Conservation (phyloP, 495 filamentous ascomycete species). For the Penicillium coffeae region DNA sequence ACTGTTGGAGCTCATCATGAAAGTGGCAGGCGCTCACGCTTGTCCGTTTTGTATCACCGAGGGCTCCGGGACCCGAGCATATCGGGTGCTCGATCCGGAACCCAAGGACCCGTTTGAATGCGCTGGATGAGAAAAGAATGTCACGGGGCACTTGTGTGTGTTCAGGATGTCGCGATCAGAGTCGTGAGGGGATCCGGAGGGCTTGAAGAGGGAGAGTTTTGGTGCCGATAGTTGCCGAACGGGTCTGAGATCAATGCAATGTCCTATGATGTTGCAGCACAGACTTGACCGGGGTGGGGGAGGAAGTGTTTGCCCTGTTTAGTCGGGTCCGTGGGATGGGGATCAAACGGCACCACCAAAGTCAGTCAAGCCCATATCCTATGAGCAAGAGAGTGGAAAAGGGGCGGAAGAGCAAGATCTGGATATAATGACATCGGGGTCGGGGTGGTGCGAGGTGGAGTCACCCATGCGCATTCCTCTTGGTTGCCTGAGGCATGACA, state of each 20-base stretch:
- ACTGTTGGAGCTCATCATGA: constrained; percentile 37
- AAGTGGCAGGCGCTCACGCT: constrained; percentile 34
- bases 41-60: constrained; percentile 42
- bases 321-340: constrained; percentile 18
- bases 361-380: constrained; percentile 14
- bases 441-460: constrained; percentile 29
- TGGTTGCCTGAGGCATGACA: constrained; percentile 26
- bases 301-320: constrained; percentile 2
- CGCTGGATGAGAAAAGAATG: constrained; percentile 4
- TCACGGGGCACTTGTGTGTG: background rate
- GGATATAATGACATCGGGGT: constrained; percentile 19
- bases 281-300: constrained; percentile 31
- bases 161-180: constrained; percentile 1
- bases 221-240: constrained; percentile 33
- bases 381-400: constrained; percentile 6
- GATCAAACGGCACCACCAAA: constrained; percentile 10
- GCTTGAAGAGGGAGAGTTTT: constrained; percentile 12
- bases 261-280: constrained; percentile 33
- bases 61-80: constrained; percentile 47
- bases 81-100: constrained; percentile 46
- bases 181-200: constrained; percentile 3
- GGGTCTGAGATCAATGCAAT: constrained; percentile 24
- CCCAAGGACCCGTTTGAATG: constrained; percentile 28
- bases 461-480: constrained; percentile 20
- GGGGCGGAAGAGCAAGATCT: constrained; percentile 1